Evolutionary conservation across 495 filamentous ascomycete genomes (phyloP), one percentile per base, ranked within the genome.

Genomic region (Tuber microsphaerosporum): DNA sequence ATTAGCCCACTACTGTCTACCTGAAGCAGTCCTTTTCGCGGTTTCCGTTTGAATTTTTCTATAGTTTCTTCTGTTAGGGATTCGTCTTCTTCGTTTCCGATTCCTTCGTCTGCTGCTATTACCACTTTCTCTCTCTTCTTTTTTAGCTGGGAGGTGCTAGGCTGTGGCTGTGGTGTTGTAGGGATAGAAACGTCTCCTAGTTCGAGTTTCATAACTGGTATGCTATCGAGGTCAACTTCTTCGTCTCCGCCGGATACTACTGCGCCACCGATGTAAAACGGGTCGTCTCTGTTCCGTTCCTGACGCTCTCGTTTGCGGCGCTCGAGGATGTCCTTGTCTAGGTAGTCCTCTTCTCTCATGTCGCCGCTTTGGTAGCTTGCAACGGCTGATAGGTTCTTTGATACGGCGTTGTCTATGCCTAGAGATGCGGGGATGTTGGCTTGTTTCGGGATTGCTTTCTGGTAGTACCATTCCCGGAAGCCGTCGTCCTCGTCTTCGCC

Each of bases 171-270:
- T 9, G 77, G 71, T 44, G 71, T 71, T 34, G 82, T 69, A 71
- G 82, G 78, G 22, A 84, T 69, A 44, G 73, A 56, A 51, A 82
- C 72, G 71, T 87, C 88, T 3, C 88, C 89, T 39, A 97, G 86
- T 80, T 94, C 89, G 39, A 99, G 88, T 78, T 96, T 90, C 88
- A 99, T 93, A 76, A 98, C 94, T 1, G 95, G 95, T 76, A 99
- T 99, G 20, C 92, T 88, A 82, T 99, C 95, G 71, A 99, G 88
- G 82, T 99, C 95, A 22, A 97, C 84, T 43, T 89, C 91, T 12
- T 90, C 89, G 1, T 89, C 91, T 16, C 85, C 85, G 51, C 86
- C 89, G 12, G 86, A 87, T 39, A 87, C 89, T 2, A 86, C 86
- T 22, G 85, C 82, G 44, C 86, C 87, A 61, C 84, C 85, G 80